phyloP scores from a whole-genome alignment of 2,329 filamentous ascomycete species.

The Aureobasidium sp. region DNA sequence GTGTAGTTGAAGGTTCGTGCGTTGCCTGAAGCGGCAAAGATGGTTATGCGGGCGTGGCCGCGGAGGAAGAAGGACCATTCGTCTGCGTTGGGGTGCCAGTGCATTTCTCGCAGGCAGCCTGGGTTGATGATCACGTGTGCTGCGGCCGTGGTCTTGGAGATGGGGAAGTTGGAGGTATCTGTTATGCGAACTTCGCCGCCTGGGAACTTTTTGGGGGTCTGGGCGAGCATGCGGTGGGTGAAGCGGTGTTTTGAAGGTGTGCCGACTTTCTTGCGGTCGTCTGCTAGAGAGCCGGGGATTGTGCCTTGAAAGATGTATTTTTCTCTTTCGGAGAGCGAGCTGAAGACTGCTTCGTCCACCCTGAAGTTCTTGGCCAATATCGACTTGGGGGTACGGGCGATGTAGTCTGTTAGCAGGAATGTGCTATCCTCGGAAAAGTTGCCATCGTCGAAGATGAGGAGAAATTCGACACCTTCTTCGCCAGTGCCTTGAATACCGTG shows the following conservation, averaged over 20 bases:
- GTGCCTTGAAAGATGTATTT: slow-evolving; percentile 73
- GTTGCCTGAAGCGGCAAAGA: slow-evolving; percentile 61
- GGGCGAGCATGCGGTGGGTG: slow-evolving; percentile 63
- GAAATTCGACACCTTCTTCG: slow-evolving; percentile 52
- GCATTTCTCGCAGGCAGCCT: slow-evolving; percentile 67
- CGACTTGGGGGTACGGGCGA: slow-evolving; percentile 59
- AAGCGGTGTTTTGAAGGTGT: slow-evolving; percentile 57
- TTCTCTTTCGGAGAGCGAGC: slow-evolving; percentile 55
- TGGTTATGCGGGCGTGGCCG: slow-evolving; percentile 63
- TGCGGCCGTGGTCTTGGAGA: slow-evolving; percentile 64
- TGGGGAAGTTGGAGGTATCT: slow-evolving; percentile 67
- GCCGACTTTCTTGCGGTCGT: slow-evolving; percentile 58
- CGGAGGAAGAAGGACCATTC: slow-evolving; percentile 59
- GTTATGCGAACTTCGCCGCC: slow-evolving; percentile 67
- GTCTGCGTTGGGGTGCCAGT: slow-evolving; percentile 59
- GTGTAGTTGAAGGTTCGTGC: slow-evolving; percentile 70
- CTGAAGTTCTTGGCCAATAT: slow-evolving; percentile 71
- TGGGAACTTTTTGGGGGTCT: slow-evolving; percentile 56
- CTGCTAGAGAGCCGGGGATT: slow-evolving; percentile 53
- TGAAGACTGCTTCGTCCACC: slow-evolving; percentile 61
- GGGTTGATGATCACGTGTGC: slow-evolving; percentile 64
- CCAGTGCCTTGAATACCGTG: slow-evolving; percentile 65
- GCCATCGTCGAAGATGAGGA: slow-evolving; percentile 55
- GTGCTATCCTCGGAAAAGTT: slow-evolving; percentile 58
- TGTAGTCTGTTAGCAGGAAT: slow-evolving; percentile 66